phyloP scores from a whole-genome alignment of 2,329 filamentous ascomycete genomes.

The Phyllosticta citribraziliensis region DNA sequence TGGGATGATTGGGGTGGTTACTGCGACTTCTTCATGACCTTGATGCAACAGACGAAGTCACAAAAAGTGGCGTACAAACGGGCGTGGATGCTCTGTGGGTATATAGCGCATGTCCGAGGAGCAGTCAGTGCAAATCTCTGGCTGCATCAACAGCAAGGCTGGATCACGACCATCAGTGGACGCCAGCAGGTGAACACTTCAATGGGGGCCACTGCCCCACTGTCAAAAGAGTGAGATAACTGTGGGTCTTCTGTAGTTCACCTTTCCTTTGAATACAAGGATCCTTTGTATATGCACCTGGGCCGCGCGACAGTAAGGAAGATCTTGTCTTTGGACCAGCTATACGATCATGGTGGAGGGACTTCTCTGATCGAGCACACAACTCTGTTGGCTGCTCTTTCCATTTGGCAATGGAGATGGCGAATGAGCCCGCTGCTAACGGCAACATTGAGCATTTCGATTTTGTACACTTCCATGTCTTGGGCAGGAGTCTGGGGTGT shows the following conservation, averaged over 20 bases:
- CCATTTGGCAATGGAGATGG: background rate
- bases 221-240: background rate
- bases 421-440: background rate
- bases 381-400: background rate
- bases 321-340: background rate
- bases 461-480: background rate
- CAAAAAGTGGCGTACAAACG: background rate
- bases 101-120: background rate
- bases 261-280: background rate
- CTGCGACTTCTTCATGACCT: background rate
- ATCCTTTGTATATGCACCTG: background rate
- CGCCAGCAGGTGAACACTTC: background rate
- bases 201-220: background rate
- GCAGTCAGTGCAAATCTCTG: background rate
- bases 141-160: background rate
- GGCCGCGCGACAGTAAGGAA: background rate
- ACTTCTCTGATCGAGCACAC: background rate
- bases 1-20: background rate
- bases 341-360: background rate
- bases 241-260: background rate
- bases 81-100: background rate
- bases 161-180: background rate
- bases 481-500: background rate
- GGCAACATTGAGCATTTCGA: background rate
- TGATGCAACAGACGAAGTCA: background rate